phyloP scores from a whole-genome alignment of 305 asterid genomes.

The Withania somnifera region DNA sequence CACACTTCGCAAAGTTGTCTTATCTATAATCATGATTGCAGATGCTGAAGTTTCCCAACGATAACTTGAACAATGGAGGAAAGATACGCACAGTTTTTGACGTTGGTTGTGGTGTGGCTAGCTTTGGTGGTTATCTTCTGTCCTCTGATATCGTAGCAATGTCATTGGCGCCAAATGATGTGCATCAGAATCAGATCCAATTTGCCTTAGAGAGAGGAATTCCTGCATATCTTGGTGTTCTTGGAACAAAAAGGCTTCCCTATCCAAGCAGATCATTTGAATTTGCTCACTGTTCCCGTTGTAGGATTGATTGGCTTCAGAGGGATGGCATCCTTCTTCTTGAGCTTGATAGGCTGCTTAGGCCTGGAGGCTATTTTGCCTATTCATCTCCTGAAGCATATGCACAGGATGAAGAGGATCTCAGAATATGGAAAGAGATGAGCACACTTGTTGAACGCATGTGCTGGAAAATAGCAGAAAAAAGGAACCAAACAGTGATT shows the following conservation, averaged over 20 bases:
- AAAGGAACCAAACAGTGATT: constrained; percentile 74
- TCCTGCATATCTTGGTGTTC: constrained; percentile 87
- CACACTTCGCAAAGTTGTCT: neutral
- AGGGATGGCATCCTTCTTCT: constrained; percentile 89
- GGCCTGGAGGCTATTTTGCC: constrained; percentile 90
- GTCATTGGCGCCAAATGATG: constrained; percentile 95
- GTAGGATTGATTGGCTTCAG: constrained; percentile 90
- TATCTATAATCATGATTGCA: constrained; percentile 18
- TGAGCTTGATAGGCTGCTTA: constrained; percentile 79
- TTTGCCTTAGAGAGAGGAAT: constrained; percentile 92
- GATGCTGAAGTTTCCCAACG: constrained; percentile 75
- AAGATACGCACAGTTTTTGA: constrained; percentile 69
- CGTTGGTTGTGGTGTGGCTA: constrained; percentile 94
- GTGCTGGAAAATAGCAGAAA: constrained; percentile 89
- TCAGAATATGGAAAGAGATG: constrained; percentile 77
- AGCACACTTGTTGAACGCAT: constrained; percentile 76
- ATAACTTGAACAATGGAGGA: constrained; percentile 65
- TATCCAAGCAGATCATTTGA: constrained; percentile 93
- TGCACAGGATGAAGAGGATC: constrained; percentile 91
- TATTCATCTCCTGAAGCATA: constrained; percentile 91
- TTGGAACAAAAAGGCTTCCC: constrained; percentile 90
- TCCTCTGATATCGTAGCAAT: constrained; percentile 63
- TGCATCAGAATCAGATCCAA: constrained; percentile 93
- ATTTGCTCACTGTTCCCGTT: constrained; percentile 79
- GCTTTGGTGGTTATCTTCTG: constrained; percentile 81